Conservation (phyloP, 2,329 filamentous ascomycete species). For the Pestalotiopsis sp. region DNA sequence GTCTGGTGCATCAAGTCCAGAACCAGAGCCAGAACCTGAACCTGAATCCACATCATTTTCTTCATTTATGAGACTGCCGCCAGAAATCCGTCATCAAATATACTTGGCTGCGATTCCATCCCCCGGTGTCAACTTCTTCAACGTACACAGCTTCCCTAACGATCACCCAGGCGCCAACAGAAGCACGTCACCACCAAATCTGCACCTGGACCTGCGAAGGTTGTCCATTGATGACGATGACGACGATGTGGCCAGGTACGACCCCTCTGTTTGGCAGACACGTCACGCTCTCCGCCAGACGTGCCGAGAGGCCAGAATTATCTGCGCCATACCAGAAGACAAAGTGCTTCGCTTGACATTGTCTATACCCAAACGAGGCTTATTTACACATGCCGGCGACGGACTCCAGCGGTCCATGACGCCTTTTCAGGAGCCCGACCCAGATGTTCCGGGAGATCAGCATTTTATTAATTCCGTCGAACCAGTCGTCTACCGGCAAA, state of each 20-base stretch:
- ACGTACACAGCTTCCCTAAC: slow-evolving; percentile 35
- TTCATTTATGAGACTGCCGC: slow-evolving; percentile 27
- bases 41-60: slow-evolving; percentile 18
- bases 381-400: slow-evolving; percentile 32
- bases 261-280: slow-evolving; percentile 33
- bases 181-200: slow-evolving; percentile 30
- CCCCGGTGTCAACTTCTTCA: slow-evolving; percentile 37
- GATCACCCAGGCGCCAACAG: slow-evolving; percentile 30
- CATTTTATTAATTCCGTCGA: slow-evolving; percentile 13
- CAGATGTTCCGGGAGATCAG: too few species aligned
- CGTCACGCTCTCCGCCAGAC: slow-evolving; percentile 24
- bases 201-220: slow-evolving; percentile 34
- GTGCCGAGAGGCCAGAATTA: slow-evolving; percentile 31
- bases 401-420: slow-evolving; percentile 25
- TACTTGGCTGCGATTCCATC: slow-evolving; percentile 28
- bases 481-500: slow-evolving; percentile 23
- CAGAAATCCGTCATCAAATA: slow-evolving; percentile 33
- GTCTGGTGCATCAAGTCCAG: slow-evolving; percentile 12
- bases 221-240: slow-evolving; percentile 29
- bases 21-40: background rate
- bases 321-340: slow-evolving; percentile 24
- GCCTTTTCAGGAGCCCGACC: slow-evolving; percentile 6
- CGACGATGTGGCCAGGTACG: slow-evolving; percentile 28
- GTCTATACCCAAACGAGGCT: slow-evolving; percentile 29
- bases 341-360: slow-evolving; percentile 25